Conservation (phyloP, 331 rosid genomes). For the Quercus phellos region DNA sequence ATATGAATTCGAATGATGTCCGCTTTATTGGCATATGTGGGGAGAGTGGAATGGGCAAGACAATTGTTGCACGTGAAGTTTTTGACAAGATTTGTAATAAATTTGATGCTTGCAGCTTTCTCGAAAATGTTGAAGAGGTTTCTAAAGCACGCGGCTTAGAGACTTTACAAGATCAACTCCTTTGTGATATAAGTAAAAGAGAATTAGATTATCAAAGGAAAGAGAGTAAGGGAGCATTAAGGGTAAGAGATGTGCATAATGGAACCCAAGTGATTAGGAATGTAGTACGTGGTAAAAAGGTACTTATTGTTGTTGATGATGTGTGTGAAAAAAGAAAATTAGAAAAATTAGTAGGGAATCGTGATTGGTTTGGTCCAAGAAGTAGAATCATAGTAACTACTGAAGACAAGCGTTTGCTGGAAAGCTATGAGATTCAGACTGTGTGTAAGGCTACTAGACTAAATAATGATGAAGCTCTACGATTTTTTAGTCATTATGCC, state of each 20-base stretch:
- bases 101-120: too few species aligned
- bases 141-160: neutral
- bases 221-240: too few species aligned
- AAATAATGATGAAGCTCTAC: too few species aligned
- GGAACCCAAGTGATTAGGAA: neutral
- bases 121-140: too few species aligned
- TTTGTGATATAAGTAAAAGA: neutral
- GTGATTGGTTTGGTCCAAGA: too few species aligned
- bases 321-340: neutral
- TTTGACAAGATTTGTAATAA: too few species aligned
- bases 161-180: neutral
- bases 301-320: neutral
- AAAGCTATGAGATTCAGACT: too few species aligned
- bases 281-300: neutral
- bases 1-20: neutral
- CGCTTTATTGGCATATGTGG: neutral
- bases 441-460: fast-evolving
- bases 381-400: too few species aligned
- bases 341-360: neutral
- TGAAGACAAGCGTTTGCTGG: too few species aligned
- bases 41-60: neutral
- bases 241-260: fast-evolving
- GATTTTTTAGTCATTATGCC: too few species aligned
- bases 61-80: neutral
- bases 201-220: too few species aligned